phyloP scores from a whole-genome alignment of 2,329 filamentous ascomycete genomes.

The Trichocomaceae sp. region DNA sequence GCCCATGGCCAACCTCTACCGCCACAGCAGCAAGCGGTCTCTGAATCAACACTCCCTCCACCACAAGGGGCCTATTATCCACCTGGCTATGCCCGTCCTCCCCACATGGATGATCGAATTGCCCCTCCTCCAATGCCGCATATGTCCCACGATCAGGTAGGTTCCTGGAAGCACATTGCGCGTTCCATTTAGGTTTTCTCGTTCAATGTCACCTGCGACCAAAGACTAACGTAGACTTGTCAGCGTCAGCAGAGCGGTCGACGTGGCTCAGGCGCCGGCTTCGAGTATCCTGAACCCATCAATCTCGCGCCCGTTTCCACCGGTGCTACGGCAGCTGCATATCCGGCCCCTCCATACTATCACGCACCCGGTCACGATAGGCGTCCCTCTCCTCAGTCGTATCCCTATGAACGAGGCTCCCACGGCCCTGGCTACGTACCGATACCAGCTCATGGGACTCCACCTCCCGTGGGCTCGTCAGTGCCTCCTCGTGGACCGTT shows the following conservation, averaged over 20 bases:
- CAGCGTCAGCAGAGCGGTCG: conserved; percentile 28
- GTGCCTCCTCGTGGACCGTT: conserved; percentile 35
- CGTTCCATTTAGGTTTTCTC: neutral
- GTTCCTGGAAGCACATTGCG: conserved; percentile 23
- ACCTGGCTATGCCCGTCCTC: conserved; percentile 27
- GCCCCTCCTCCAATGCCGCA: conserved; percentile 33
- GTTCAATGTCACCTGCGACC: neutral
- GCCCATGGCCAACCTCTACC: conserved; percentile 46
- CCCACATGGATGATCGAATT: conserved; percentile 22
- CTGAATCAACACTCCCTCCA: conserved; percentile 33
- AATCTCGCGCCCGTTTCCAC: conserved; percentile 44
- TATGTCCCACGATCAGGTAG: conserved; percentile 42
- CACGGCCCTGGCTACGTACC: conserved; percentile 32
- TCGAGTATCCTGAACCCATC: conserved; percentile 43
- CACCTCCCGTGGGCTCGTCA: conserved; percentile 35
- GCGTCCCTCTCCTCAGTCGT: conserved; percentile 41
- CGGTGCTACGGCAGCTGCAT: conserved; percentile 37
- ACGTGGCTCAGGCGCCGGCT: conserved; percentile 39
- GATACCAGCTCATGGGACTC: conserved; percentile 31
- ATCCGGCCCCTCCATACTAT: conserved; percentile 37
- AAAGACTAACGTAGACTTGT: conserved; percentile 1
- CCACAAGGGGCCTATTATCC: conserved; percentile 36
- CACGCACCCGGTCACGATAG: conserved; percentile 32
- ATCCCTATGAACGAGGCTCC: conserved; percentile 35
- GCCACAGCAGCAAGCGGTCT: conserved; percentile 37